These are phyloP conservation scores for Brachypodium distachyon DNA, from an alignment of 202 grass and related monocot species.

Conservation along the genomic window DNA sequence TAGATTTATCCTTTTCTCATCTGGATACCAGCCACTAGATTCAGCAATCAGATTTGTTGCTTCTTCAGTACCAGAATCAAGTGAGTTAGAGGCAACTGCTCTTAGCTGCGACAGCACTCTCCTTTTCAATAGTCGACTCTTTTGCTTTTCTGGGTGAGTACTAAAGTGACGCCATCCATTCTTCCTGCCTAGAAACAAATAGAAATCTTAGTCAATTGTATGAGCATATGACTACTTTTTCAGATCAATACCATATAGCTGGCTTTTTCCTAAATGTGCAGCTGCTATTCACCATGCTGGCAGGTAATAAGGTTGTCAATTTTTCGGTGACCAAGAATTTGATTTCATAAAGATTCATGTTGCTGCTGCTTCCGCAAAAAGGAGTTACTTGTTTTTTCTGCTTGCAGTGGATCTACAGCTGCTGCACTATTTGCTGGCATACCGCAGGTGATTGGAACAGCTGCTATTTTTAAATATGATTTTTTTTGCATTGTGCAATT, in stretches of 20 bases:
- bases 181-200: background rate
- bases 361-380: slow-evolving; percentile 8
- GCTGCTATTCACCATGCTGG: slow-evolving; percentile 77
- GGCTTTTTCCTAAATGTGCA: slow-evolving; percentile 72
- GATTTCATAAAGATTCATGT: background rate
- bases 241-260: slow-evolving; percentile 86
- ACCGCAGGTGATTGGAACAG: slow-evolving; percentile 46
- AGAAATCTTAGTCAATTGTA: background rate
- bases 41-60: slow-evolving; percentile 47
- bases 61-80: slow-evolving; percentile 24
- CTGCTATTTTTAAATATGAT: background rate
- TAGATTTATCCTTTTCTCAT: slow-evolving; percentile 67
- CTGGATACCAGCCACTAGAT: slow-evolving; percentile 76
- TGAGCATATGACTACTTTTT: slow-evolving; percentile 5
- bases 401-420: slow-evolving; percentile 69
- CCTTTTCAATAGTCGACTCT: slow-evolving; percentile 52
- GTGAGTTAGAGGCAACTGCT: background rate
- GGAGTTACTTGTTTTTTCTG: background rate
- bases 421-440: slow-evolving; percentile 67
- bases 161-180: background rate
- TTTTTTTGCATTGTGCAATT: background rate
- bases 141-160: slow-evolving; percentile 87
- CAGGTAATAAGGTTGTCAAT: slow-evolving; percentile 34
- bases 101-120: slow-evolving; percentile 28
- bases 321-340: background rate